These are phyloP conservation scores for Sarocladium strictum DNA, from an alignment of 2,329 filamentous ascomycete species.

Conservation along the genomic window DNA sequence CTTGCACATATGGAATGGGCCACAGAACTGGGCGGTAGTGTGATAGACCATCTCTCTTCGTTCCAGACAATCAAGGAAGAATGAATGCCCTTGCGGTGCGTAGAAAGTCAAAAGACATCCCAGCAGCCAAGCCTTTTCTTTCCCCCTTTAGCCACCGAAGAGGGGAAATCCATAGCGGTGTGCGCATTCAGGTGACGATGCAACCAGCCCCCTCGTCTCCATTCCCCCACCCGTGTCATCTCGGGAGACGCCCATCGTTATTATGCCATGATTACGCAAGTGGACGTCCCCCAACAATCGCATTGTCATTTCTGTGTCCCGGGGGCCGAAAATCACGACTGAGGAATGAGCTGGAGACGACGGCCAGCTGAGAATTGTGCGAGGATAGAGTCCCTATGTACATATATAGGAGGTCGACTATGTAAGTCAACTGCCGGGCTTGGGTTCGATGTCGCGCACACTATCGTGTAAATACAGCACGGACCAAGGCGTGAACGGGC, in stretches of 20 bases:
- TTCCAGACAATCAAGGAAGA: not conserved
- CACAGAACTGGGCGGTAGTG: too few species aligned
- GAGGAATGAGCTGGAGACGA: too few species aligned
- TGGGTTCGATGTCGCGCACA: not conserved
- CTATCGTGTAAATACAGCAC: not conserved
- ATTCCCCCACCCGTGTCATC: not conserved
- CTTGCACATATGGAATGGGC: too few species aligned
- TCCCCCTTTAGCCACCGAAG: not conserved
- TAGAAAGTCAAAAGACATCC: not conserved
- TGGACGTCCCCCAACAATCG: not conserved
- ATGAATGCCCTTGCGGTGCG: not conserved
- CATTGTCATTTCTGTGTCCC: too few species aligned
- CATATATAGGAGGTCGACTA: not conserved
- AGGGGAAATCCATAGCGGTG: not conserved
- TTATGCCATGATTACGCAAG: conserved; percentile 1
- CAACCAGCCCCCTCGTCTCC: not conserved
- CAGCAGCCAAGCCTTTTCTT: not conserved
- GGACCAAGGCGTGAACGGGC: too few species aligned
- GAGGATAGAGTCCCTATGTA: too few species aligned
- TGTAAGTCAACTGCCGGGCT: not conserved
- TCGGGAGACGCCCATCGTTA: not conserved
- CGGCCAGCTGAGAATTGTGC: too few species aligned
- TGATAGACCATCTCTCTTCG: too few species aligned
- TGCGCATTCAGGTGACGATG: not conserved
- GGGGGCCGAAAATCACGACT: not conserved